These are phyloP conservation scores for Metschnikowia koreensis DNA, from an alignment of 805 yeast species.

Conservation along the genomic window DNA sequence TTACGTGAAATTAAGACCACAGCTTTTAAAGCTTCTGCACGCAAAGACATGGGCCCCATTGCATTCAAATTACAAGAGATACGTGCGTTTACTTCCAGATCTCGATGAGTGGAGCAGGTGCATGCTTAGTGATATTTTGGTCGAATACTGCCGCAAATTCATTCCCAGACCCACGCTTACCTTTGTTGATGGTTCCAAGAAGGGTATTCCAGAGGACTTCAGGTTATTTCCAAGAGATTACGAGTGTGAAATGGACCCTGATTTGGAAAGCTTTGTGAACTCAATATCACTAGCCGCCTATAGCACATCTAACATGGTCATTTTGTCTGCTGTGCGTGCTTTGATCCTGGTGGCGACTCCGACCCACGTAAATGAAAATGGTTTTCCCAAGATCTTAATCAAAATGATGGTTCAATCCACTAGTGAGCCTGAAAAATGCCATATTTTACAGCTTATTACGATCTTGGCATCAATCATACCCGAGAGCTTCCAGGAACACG, in stretches of 20 bases:
- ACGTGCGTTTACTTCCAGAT: constrained; percentile 45
- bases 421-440: constrained; percentile 21
- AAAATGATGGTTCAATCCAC: constrained; percentile 35
- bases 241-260: constrained; percentile 50
- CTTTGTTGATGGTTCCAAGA: constrained; percentile 28
- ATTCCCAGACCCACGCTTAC: constrained; percentile 52
- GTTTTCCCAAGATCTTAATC: constrained; percentile 51
- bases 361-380: constrained; percentile 44
- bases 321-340: constrained; percentile 59
- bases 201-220: constrained; percentile 40
- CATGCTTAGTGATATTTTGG: constrained; percentile 56
- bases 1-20: constrained; percentile 43
- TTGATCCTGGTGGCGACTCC: constrained; percentile 59
- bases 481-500: constrained; percentile 30
- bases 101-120: constrained; percentile 77
- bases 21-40: constrained; percentile 6
- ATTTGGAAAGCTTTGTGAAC: constrained; percentile 53
- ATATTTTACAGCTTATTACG: constrained; percentile 48
- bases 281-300: constrained; percentile 47
- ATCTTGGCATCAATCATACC: constrained; percentile 12
- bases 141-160: constrained; percentile 63
- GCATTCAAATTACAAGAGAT: constrained; percentile 67
- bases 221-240: constrained; percentile 27
- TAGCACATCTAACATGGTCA: constrained; percentile 57
- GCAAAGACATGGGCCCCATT: constrained; percentile 56